Conservation (phyloP, 208 protist species). For the Histomonas meleagridis region DNA sequence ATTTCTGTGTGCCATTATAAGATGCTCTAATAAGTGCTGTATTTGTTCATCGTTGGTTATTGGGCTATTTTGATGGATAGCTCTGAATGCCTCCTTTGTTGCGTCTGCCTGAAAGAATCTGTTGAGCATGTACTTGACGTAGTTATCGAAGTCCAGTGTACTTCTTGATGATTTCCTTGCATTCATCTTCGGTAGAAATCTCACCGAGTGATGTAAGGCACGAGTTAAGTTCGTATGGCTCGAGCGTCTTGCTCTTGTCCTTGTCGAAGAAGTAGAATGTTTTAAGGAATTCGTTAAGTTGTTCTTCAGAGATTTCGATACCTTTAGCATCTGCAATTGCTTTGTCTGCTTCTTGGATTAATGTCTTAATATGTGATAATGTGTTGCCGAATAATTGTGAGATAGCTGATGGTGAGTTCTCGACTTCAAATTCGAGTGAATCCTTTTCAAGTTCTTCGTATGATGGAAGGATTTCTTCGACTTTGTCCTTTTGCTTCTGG, state of each 20-base stretch:
- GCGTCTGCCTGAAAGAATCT: background rate
- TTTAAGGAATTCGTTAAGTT: background rate
- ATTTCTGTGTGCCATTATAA: too few relatives aligned
- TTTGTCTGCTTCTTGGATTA: background rate
- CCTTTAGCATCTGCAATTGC: background rate
- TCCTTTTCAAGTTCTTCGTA: background rate
- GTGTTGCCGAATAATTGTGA: background rate
- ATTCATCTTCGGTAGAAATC: background rate
- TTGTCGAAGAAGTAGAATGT: background rate
- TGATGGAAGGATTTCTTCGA: background rate
- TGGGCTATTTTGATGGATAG: background rate
- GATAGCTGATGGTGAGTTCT: background rate
- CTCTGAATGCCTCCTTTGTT: background rate
- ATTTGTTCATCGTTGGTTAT: background rate
- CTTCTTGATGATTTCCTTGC: background rate
- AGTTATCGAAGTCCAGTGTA: background rate
- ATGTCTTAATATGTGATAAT: background rate
- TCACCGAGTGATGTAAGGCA: slow-evolving; percentile 1
- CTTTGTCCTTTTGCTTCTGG: too few relatives aligned
- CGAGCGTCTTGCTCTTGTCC: background rate
- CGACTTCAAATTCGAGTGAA: background rate
- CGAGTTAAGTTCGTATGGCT: background rate
- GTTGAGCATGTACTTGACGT: background rate
- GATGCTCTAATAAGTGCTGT: too few relatives aligned
- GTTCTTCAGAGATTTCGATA: background rate